Evolutionary conservation across 768 basidiomycete species (phyloP), one percentile per base, ranked within the genome.

Genomic region (Clathrus columnatus): DNA sequence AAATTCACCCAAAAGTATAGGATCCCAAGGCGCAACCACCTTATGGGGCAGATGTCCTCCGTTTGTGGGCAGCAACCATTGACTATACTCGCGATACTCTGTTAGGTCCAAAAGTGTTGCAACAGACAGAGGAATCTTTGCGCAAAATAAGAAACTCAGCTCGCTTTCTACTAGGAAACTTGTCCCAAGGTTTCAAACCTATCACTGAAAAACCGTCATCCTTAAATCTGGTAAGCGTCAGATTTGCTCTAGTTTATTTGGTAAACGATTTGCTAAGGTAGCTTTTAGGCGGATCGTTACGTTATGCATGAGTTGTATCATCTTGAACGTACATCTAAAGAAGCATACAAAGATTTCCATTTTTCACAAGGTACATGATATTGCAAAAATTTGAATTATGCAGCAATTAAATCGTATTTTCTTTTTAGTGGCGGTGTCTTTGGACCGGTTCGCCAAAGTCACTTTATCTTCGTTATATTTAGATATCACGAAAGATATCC

Each of bases 51-150:
- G 94, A 97, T 63, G 78, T 86, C 1, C 76, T 98, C 28, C 80
- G 95, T 6, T 72, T 95, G 6, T 99, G 95, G 95, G 87, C 80
- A 8, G 94, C 92, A 2, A 86, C 88, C 0, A 85, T 90, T 21
- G 92, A 96, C 61, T 95, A 90, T 63, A 84, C 87, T 69, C 79
- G 81, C 24, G 95, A 98, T 67, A 88, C 89, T 71, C 80, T 87
- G 5, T 84, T 97, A 50, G 89, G 95, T 0, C 81, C 83, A 1
- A 84, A 77, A 0, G 80, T 88, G 16, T 75, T 98, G 24, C 72
- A 81, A 0, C 87, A 92, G 63, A 78, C 84, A 1, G 78, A 80
- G 0, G 87, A 93, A 62, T 81, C 81, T 0, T 69, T 91, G 64
- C 75, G 91, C 50, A 95, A 90, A 70, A 80, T 94, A 50, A 80